Percentiles rank a stretch among this genome's conserved stretches.
phyloP scores from a whole-genome alignment of 345 rosid genomes.

The Camelina hispida region DNA sequence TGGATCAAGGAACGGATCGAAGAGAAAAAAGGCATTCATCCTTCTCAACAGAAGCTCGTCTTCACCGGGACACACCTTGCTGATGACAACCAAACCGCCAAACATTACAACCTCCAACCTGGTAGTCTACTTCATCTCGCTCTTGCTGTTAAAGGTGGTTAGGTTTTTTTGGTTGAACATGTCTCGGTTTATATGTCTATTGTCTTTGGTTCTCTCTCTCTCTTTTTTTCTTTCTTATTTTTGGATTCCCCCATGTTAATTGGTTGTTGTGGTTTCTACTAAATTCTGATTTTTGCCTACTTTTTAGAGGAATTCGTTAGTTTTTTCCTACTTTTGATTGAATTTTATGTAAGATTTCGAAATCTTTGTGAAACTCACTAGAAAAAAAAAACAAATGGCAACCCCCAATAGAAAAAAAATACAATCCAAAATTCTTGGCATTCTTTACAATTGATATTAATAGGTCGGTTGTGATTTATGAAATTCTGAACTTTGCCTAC shows the following conservation, averaged over 20 bases:
- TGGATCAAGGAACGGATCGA: conserved; percentile 16
- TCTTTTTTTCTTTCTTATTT: neutral
- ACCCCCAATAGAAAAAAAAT: too few relatives aligned
- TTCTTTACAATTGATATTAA: neutral
- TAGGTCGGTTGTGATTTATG: neutral
- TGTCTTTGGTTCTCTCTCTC: neutral
- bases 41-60: conserved; percentile 25
- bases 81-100: conserved; percentile 28
- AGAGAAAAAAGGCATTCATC: conserved; percentile 29
- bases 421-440: neutral
- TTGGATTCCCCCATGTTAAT: neutral
- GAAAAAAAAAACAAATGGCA: too few relatives aligned
- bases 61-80: conserved; percentile 33
- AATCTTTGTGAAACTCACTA: neutral
- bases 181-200: neutral
- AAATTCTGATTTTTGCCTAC: neutral
- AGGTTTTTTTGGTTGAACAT: neutral
- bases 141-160: conserved; percentile 33
- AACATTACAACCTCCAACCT: conserved; percentile 3
- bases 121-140: conserved; percentile 31
- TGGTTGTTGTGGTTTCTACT: neutral
- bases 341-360: neutral
- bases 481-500: neutral
- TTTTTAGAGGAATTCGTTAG: neutral
- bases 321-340: neutral